Percentiles rank a stretch among this genome's conserved stretches.
These are phyloP conservation scores for Aspergillus fructus DNA, from an alignment of 2,329 filamentous ascomycete genomes.

Conservation along the genomic window DNA sequence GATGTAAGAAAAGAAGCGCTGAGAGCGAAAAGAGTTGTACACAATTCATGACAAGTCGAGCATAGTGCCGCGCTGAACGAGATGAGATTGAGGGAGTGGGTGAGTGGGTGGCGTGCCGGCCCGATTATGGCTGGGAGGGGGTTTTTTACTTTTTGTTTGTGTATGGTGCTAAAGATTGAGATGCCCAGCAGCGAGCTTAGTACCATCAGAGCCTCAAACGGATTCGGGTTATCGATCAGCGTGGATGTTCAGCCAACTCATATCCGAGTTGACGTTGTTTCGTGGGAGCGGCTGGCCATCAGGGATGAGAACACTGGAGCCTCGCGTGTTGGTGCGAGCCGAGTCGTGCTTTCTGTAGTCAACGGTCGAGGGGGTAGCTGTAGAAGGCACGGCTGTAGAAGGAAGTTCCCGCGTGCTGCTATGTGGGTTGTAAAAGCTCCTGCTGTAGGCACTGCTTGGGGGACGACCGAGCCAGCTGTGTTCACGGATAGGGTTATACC, in stretches of 20 bases:
- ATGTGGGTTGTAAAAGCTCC: slow-evolving; percentile 36
- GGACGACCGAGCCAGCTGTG: slow-evolving; percentile 37
- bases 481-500: slow-evolving; percentile 26
- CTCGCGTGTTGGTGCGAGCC: slow-evolving; percentile 24
- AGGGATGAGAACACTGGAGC: slow-evolving; percentile 36
- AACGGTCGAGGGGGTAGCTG: slow-evolving; percentile 11
- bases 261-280: slow-evolving; percentile 36
- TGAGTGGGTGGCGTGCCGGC: not conserved
- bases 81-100: not conserved
- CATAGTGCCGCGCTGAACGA: not conserved
- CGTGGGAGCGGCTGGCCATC: slow-evolving; percentile 25
- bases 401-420: slow-evolving; percentile 21
- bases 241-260: slow-evolving; percentile 46
- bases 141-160: not conserved
- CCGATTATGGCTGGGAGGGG: not conserved
- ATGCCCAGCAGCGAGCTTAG: not conserved
- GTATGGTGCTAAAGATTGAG: not conserved
- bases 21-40: not conserved
- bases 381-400: slow-evolving; percentile 14
- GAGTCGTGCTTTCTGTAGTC: slow-evolving; percentile 18
- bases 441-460: slow-evolving; percentile 43
- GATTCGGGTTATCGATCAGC: slow-evolving; percentile 20
- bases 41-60: not conserved
- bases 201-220: not conserved
- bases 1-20: not conserved